phyloP scores from a whole-genome alignment of 75 land plant genomes.

The Cryptomeria japonica region DNA sequence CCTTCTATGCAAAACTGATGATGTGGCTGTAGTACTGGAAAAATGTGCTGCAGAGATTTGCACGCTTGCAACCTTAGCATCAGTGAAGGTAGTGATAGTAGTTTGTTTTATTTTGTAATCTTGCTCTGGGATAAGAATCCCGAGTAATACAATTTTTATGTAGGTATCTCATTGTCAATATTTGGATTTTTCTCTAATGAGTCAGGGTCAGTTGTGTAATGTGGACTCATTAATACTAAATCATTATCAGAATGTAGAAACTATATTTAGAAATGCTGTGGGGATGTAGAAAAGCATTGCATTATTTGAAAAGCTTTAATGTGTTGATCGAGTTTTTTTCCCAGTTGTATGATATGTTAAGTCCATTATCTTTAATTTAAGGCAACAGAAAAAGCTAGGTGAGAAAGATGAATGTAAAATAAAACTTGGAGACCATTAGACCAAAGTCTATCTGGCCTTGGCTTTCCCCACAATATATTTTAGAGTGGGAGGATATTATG shows the following conservation, averaged over 20 bases:
- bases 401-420: background rate
- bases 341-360: background rate
- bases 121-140: background rate
- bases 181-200: background rate
- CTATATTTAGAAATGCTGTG: background rate
- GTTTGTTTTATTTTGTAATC: background rate
- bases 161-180: background rate
- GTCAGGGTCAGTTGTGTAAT: background rate
- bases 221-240: background rate
- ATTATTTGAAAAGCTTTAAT: background rate
- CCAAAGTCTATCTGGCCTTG: background rate
- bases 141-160: background rate
- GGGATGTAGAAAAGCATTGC: no score
- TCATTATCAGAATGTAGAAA: background rate
- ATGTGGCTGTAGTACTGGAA: slow-evolving; percentile 25
- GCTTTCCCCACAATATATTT: background rate
- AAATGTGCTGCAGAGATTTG: slow-evolving; percentile 52
- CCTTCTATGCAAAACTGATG: slow-evolving; percentile 49
- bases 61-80: slow-evolving; percentile 70
- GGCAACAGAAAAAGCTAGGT: background rate
- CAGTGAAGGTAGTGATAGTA: slow-evolving; percentile 46
- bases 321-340: background rate
- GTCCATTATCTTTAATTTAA: background rate
- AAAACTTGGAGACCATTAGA: background rate
- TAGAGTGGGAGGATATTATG: background rate